Percentiles rank a stretch among this genome's conserved stretches.
phyloP scores from a whole-genome alignment of 257 asterid genomes.

The Petunia axillaris region DNA sequence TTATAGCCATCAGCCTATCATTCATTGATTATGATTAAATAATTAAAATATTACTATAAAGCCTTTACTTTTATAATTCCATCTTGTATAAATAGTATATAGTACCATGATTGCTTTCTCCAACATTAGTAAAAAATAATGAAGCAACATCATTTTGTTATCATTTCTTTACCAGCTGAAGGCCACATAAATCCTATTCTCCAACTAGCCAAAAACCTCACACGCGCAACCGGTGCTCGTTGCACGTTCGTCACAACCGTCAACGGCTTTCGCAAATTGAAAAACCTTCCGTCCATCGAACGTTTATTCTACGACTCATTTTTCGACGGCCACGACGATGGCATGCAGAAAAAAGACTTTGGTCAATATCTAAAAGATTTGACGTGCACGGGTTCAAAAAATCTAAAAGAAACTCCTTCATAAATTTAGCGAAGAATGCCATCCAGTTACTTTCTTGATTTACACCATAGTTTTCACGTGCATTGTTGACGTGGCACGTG shows the following conservation, averaged over 20 bases:
- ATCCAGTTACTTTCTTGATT: constrained; percentile 49
- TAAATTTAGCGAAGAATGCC: constrained; percentile 33
- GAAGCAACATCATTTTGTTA: constrained; percentile 46
- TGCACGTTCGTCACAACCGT: constrained; percentile 61
- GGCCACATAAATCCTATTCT: constrained; percentile 80
- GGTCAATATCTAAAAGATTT: constrained; percentile 31
- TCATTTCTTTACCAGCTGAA: constrained; percentile 56
- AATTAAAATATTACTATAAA: too few relatives aligned
- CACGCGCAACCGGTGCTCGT: constrained; percentile 39
- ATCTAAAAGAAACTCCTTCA: constrained; percentile 31
- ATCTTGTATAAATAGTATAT: too few relatives aligned
- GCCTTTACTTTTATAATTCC: not conserved
- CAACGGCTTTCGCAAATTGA: constrained; percentile 45
- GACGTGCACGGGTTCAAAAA: constrained; percentile 38
- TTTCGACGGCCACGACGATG: constrained; percentile 64
- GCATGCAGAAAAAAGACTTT: constrained; percentile 24
- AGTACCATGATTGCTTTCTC: not conserved
- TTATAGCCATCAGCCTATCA: too few relatives aligned
- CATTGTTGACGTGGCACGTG: constrained; percentile 59
- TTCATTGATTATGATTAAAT: too few relatives aligned
- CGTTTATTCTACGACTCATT: constrained; percentile 50
- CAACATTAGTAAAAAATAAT: constrained; percentile 23
- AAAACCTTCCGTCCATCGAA: constrained; percentile 4
- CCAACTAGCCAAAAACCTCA: constrained; percentile 53
- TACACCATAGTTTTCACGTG: constrained; percentile 62